Evolutionary conservation across 257 asterid genomes (phyloP).

Genomic region (Catharanthus roseus): DNA sequence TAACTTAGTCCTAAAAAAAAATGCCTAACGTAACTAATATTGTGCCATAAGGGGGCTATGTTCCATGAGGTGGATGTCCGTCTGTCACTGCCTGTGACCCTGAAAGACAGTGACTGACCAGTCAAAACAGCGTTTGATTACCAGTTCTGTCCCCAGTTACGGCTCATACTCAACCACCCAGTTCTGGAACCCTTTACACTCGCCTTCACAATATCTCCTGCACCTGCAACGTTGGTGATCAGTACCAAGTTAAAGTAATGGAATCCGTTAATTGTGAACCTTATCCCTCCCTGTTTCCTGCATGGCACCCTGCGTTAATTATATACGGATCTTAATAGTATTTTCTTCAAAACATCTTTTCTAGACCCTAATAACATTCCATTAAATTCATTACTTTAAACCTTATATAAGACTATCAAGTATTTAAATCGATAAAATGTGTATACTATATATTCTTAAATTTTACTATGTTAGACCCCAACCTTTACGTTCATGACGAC

Average conservation of each 20-base stretch:
- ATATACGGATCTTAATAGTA: too few relatives aligned
- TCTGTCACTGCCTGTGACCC: constrained; percentile 61
- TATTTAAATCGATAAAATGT: too few relatives aligned
- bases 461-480: too few relatives aligned
- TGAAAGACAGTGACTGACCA: constrained; percentile 73
- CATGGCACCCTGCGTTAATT: constrained; percentile 65
- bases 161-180: constrained; percentile 65
- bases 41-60: too few relatives aligned
- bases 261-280: constrained; percentile 76
- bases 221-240: constrained; percentile 77
- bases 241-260: constrained; percentile 69
- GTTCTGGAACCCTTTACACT: constrained; percentile 61
- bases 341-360: too few relatives aligned
- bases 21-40: too few relatives aligned
- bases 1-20: too few relatives aligned
- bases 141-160: constrained; percentile 96
- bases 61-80: constrained; percentile 80
- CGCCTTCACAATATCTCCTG: constrained; percentile 67
- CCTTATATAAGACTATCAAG: too few relatives aligned
- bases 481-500: too few relatives aligned
- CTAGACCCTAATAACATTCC: too few relatives aligned
- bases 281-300: constrained; percentile 62
- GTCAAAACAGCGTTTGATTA: constrained; percentile 45
- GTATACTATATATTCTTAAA: too few relatives aligned
- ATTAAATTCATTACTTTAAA: too few relatives aligned